Evolutionary conservation across 2,329 filamentous ascomycete genomes (phyloP).

Genomic region (Alternaria metachromatica): DNA sequence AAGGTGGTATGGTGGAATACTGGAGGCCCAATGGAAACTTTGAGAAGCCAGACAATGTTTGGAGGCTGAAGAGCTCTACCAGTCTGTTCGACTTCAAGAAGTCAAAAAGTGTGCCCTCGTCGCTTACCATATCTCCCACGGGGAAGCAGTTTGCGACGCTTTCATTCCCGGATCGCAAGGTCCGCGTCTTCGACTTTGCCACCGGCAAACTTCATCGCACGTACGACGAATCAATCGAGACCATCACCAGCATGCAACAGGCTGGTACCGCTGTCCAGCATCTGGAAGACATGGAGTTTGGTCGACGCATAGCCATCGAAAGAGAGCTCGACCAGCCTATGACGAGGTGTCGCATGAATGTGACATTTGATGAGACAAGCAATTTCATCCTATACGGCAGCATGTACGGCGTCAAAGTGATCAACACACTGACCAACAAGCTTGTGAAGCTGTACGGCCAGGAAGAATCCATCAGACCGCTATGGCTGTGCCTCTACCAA

Average conservation of each 20-base stretch:
- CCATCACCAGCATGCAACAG: conserved; percentile 93
- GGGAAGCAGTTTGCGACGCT: conserved; percentile 86
- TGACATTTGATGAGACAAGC: conserved; percentile 94
- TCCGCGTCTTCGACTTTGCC: conserved; percentile 91
- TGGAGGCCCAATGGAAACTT: conserved; percentile 83
- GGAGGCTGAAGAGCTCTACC: conserved; percentile 90
- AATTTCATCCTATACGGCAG: conserved; percentile 96
- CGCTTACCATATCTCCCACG: conserved; percentile 83
- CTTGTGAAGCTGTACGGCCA: conserved; percentile 89
- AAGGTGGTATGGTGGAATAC: conserved; percentile 94
- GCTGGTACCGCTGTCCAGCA: conserved; percentile 83
- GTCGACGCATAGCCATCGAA: conserved; percentile 83
- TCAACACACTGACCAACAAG: conserved; percentile 94
- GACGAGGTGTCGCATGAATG: conserved; percentile 75
- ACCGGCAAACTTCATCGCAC: conserved; percentile 87
- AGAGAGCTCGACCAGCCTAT: conserved; percentile 78
- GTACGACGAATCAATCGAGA: conserved; percentile 92
- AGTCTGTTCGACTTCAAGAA: conserved; percentile 98
- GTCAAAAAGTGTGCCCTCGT: conserved; percentile 79
- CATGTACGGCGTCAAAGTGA: conserved; percentile 88
- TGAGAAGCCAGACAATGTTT: conserved; percentile 91
- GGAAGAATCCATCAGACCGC: conserved; percentile 84
- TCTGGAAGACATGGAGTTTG: conserved; percentile 90
- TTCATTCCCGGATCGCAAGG: conserved; percentile 91
- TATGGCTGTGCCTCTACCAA: conserved; percentile 89